Conservation (phyloP, 306 rosid genomes). For the Quercus aquifolioides region DNA sequence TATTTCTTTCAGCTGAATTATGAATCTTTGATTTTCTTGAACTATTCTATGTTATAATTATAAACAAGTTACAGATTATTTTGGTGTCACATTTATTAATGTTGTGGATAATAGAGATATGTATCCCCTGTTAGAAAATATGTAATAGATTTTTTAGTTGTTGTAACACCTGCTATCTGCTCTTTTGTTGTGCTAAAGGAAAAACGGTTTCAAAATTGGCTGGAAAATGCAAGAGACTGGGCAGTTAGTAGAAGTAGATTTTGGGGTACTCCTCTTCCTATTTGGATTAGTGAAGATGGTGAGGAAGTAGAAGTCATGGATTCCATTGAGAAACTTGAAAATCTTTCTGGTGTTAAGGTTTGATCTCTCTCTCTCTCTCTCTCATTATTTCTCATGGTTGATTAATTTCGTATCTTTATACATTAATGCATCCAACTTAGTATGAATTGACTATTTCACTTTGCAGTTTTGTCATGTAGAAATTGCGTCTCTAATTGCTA, state of each 20-base stretch:
- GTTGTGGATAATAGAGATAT: not conserved
- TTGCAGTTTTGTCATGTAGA: not conserved
- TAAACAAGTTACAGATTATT: not conserved
- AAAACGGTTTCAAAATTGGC: conserved; percentile 95
- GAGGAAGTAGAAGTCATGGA: conserved; percentile 73
- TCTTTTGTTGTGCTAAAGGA: conserved; percentile 46
- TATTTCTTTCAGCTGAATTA: not conserved
- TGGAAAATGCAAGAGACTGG: conserved; percentile 99
- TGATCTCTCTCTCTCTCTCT: conserved; percentile 16
- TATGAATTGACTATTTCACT: not conserved
- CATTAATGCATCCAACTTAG: not conserved
- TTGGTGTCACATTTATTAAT: not conserved
- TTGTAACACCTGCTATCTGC: not conserved
- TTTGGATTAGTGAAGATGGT: conserved; percentile 94
- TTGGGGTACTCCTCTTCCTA: conserved; percentile 98
- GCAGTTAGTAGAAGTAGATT: conserved; percentile 97
- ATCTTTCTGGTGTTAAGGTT: conserved; percentile 84
- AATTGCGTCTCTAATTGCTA: not conserved
- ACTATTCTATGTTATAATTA: not conserved
- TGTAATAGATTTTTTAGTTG: not conserved
- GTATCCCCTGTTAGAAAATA: not conserved
- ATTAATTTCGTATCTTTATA: not conserved
- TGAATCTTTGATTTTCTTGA: not conserved
- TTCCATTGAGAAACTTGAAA: conserved; percentile 83
- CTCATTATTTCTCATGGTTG: not conserved